Base-by-base conservation (phyloP, 2,329 filamentous ascomycete genomes). In the Epichloe sp. region DNA sequence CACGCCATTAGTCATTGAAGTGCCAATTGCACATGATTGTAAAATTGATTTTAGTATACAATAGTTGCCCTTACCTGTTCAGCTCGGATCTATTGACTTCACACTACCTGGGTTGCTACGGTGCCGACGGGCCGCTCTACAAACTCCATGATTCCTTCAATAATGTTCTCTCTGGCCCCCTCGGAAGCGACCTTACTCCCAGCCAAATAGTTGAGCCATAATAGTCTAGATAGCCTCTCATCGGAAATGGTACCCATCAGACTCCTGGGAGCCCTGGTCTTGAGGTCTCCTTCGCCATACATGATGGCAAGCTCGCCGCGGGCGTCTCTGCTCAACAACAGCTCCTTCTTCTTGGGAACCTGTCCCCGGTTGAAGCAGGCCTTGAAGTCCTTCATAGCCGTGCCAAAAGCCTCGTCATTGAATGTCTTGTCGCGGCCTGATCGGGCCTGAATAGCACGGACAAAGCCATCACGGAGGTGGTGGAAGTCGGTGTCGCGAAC, bases 401-500 rank as follows among this genome's bases (percentile, higher is more conserved):
- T 65, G 14, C 87, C 86, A 61, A 97, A 97, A 0, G 71, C 73
- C 55, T 93, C 88, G 57, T 91, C 86, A 23, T 78, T 74, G 64
- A 80, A 74, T 1, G 68, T 68, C 36, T 71, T 68, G 41, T 77
- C 73, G 21, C 75, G 73, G 55, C 82, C 75, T 2, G 85, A 83
- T 36, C 85, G 80, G 8, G 79, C 83, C 50, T 86, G 86, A 56
- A 98, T 85, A 21, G 87, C 86, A 5, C 89, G 80, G 53, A 96
- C 87, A 72, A 90, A 94, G 1, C 87, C 93, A 63, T 98, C 93
- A 41, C 91, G 80, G 55, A 98, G 68, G 66, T 98, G 93, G 57
- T 84, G 81, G 68, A 96, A 97, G 67, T 97, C 90, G 17, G 93
- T 98, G 67, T 94, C 89, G 38, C 88, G 78, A n/a, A 88, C 89